Conservation (phyloP, 352 stramenopile species). For the Phytophthora colocasiae region DNA sequence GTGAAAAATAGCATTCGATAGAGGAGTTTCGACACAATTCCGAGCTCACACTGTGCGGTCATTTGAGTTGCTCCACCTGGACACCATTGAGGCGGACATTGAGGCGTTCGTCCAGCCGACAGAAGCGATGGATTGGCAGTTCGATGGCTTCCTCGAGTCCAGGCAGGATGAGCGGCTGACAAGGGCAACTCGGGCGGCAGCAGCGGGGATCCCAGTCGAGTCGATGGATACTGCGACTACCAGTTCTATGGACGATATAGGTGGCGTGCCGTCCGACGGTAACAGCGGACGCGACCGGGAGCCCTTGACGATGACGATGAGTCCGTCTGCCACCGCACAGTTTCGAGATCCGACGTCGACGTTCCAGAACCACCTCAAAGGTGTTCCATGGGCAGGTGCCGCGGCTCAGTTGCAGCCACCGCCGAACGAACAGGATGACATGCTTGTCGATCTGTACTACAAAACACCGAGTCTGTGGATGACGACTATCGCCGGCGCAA, state of each 20-base stretch:
- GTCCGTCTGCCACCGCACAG: constrained; percentile 54
- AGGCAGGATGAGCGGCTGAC: constrained; percentile 22
- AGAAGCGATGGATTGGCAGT: constrained; percentile 46
- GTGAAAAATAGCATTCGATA: constrained; percentile 33
- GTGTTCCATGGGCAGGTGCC: constrained; percentile 24
- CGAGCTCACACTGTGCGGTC: constrained; percentile 9
- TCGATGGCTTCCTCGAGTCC: constrained; percentile 39
- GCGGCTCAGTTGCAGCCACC: neutral
- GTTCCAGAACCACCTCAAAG: constrained; percentile 49
- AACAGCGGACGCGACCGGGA: constrained; percentile 23
- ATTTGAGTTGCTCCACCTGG: constrained; percentile 12
- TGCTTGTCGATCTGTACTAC: constrained; percentile 58
- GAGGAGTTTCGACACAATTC: constrained; percentile 21
- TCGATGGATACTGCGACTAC: constrained; percentile 31
- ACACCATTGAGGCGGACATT: constrained; percentile 5
- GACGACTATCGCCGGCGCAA: constrained; percentile 38
- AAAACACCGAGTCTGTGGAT: constrained; percentile 53
- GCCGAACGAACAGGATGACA: constrained; percentile 42
- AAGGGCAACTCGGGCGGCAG: constrained; percentile 15
- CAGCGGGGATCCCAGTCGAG: constrained; percentile 24
- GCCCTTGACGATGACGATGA: constrained; percentile 68
- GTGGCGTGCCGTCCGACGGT: constrained; percentile 22
- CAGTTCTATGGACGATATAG: constrained; percentile 20
- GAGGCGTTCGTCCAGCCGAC: constrained; percentile 11
- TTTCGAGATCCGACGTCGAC: constrained; percentile 59